Percentiles rank a stretch among this genome's conserved stretches.
These are phyloP conservation scores for Pleurozium schreberi DNA, from an alignment of 225 moss, liverwort and hornwort genomes.

Conservation along the genomic window DNA sequence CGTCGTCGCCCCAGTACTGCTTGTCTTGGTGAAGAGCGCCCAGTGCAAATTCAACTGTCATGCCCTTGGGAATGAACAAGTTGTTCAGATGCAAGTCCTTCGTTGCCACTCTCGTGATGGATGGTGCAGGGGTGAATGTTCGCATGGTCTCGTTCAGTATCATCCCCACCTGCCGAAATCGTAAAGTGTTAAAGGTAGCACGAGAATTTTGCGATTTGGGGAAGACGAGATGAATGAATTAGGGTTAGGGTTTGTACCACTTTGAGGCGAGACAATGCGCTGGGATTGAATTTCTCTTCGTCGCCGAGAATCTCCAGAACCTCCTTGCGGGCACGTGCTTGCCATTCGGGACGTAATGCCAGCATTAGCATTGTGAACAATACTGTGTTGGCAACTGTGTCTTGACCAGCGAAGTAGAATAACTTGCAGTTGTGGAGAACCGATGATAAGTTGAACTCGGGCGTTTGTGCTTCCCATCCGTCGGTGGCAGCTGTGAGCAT, in stretches of 20 bases:
- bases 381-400: background rate
- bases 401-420: background rate
- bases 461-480: background rate
- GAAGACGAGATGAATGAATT: background rate
- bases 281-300: background rate
- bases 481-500: background rate
- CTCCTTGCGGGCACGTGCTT: background rate
- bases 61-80: background rate
- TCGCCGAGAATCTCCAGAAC: background rate
- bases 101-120: background rate
- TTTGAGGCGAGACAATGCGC: background rate
- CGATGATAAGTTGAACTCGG: background rate
- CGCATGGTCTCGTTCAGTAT: background rate
- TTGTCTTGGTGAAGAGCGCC: background rate
- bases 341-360: background rate
- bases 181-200: too few relatives aligned
- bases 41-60: background rate
- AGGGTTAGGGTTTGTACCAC: background rate
- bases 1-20: background rate
- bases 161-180: background rate
- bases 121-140: background rate
- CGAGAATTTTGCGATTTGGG: background rate
- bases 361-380: background rate
- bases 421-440: background rate
- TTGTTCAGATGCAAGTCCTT: background rate